Evolutionary conservation across 1,284 basidiomycete genomes (phyloP).

Genomic region (Ustilago nuda): DNA sequence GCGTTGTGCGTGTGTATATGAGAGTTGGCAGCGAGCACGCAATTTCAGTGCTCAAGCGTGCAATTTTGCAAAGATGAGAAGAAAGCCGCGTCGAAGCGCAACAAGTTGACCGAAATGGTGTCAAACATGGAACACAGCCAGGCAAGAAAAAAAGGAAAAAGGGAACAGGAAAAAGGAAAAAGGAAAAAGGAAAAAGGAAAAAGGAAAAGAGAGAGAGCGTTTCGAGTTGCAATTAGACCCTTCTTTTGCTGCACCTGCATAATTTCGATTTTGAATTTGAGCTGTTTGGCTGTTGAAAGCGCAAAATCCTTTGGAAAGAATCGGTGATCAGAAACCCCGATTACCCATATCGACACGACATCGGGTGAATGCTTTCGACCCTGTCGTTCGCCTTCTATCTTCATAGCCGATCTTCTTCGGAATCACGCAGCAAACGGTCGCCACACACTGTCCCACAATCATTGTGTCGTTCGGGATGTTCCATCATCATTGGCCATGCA

Average conservation of each 20-base stretch:
- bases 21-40: slow-evolving; percentile 22
- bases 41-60: slow-evolving; percentile 19
- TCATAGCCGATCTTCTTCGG: no score
- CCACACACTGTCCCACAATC: no score
- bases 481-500: not conserved
- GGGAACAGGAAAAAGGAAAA: no score
- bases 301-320: not conserved
- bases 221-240: slow-evolving; percentile 11
- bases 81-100: not conserved
- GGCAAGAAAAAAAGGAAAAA: no score
- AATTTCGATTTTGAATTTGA: not conserved
- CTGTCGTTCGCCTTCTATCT: no score
- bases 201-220: slow-evolving; percentile 10
- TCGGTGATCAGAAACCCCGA: no score
- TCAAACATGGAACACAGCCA: not conserved
- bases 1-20: not conserved
- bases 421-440: no score
- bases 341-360: no score
- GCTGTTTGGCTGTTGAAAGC: slow-evolving; percentile 12
- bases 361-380: no score
- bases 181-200: no score
- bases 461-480: no score
- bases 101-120: not conserved
- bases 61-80: slow-evolving; percentile 1
- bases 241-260: slow-evolving; percentile 23